These are phyloP conservation scores for Micractinium sp. DNA, from an alignment of 139 green algal genomes.

Conservation along the genomic window DNA sequence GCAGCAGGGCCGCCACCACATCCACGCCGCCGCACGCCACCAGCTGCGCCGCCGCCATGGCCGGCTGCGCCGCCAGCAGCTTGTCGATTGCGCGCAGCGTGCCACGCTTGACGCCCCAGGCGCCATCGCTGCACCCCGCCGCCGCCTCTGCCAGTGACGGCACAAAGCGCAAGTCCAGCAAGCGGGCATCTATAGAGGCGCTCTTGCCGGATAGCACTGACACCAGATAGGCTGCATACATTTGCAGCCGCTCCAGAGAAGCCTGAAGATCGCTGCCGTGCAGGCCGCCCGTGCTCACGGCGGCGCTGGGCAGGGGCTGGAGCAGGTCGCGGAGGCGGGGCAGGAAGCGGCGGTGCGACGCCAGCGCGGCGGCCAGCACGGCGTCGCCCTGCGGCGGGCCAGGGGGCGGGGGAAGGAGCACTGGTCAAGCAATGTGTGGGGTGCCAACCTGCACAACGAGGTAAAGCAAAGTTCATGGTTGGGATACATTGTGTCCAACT, in stretches of 20 bases:
- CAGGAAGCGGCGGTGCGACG: background rate
- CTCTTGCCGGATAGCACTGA: slow-evolving; percentile 12
- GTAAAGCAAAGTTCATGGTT: no score
- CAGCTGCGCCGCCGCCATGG: slow-evolving; percentile 21
- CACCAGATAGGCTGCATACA: slow-evolving; percentile 13
- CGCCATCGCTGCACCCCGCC: no score
- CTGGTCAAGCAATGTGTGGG: no score
- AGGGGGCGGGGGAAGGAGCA: background rate
- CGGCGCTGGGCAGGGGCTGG: background rate
- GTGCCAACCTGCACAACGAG: no score
- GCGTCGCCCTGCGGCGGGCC: background rate
- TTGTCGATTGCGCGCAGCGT: slow-evolving; percentile 10
- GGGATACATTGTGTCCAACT: background rate
- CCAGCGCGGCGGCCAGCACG: background rate
- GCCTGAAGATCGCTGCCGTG: background rate
- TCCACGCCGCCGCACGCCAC: background rate
- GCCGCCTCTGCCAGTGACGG: background rate
- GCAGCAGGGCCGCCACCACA: background rate
- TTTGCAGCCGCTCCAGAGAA: slow-evolving; percentile 4
- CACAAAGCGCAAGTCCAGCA: slow-evolving; percentile 14
- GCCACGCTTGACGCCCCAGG: slow-evolving; percentile 14
- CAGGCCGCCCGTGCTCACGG: background rate
- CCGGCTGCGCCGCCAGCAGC: background rate
- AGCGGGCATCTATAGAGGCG: background rate
- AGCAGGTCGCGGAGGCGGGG: background rate